Evolutionary conservation across 2,329 filamentous ascomycete species (phyloP), one percentile per base, ranked within the genome.

Genomic region (Dactylellina parvicollis): DNA sequence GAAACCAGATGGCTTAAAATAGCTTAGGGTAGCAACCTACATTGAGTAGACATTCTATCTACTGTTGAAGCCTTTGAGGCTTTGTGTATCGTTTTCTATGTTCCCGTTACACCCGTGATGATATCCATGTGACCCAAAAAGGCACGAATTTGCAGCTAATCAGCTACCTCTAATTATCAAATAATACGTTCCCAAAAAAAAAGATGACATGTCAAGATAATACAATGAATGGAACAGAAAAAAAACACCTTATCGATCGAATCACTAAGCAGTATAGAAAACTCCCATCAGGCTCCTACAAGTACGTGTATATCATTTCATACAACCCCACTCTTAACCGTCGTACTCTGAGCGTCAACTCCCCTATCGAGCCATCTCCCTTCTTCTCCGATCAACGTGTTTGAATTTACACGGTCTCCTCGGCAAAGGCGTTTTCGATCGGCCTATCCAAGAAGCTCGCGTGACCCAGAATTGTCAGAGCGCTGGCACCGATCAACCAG

Each of bases 341-440:
- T 7, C 16, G 34, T 38, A 38, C 34, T 44, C 40, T 22, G 5
- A 50, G 32, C 32, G n/a, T 52, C n/a, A n/a, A n/a, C n/a, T n/a
- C 42, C 20, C 57, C 26, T 24, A 38, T 54, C 34, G 38, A 30
- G 34, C 36, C 20, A 10, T 22, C 18, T 14, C 10, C 49, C 24
- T 4, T 1, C 24, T 4, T 9, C 16, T n/a, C 9, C 18, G 9
- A 2, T 14, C 32, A 24, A 30, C 20, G 46, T 24, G 12, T 18
- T 16, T 49, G 2, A 54, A 20, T 34, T 69, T 98, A 99, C 91
- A 99, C 95, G 93, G 95, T 94, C 94, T 99, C 95, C 93, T 96
- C 95, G 87, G 94, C 97, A 97, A 99, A 99, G 97, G 93, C 93
- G 93, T 96, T 94, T 89, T 98, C 95, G 85, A 98, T 96, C 72